phyloP scores from a whole-genome alignment of 148 eudicot genomes.

The Nyssa sinensis region DNA sequence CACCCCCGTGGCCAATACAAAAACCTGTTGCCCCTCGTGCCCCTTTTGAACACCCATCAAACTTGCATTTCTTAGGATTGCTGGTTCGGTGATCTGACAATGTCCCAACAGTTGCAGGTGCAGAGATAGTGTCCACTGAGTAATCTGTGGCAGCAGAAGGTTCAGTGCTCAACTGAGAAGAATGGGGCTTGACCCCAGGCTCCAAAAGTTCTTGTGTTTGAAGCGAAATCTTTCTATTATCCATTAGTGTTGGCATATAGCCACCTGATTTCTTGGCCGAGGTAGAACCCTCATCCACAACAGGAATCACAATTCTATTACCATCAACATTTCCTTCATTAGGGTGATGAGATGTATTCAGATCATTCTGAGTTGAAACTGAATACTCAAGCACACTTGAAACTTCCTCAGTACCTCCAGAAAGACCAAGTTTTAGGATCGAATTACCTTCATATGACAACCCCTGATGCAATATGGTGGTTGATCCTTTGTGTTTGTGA shows the following conservation, averaged over 20 bases:
- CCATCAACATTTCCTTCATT: slow-evolving; percentile 24
- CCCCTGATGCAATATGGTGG: slow-evolving; percentile 24
- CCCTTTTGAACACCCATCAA: slow-evolving; percentile 70
- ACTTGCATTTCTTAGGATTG: slow-evolving; percentile 60
- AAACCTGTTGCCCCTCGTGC: slow-evolving; percentile 92
- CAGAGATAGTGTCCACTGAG: slow-evolving; percentile 45
- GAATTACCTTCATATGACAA: slow-evolving; percentile 47
- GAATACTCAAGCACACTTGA: slow-evolving; percentile 44
- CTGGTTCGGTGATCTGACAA: slow-evolving; percentile 46
- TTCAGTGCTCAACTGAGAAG: slow-evolving; percentile 51
- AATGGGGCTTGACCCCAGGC: slow-evolving; percentile 26
- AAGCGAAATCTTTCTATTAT: slow-evolving; percentile 18
- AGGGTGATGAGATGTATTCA: slow-evolving; percentile 19
- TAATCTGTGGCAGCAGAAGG: slow-evolving; percentile 58
- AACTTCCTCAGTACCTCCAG: slow-evolving; percentile 40
- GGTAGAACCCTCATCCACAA: slow-evolving; percentile 90
- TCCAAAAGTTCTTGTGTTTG: slow-evolving; percentile 33
- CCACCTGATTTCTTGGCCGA: slow-evolving; percentile 94
- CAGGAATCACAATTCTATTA: slow-evolving; percentile 24
- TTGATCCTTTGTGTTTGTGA: slow-evolving; percentile 38
- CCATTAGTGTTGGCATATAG: slow-evolving; percentile 75
- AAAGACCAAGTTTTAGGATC: slow-evolving; percentile 66
- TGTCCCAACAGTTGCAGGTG: slow-evolving; percentile 34
- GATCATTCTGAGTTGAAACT: slow-evolving; percentile 27
- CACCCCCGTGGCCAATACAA: slow-evolving; percentile 94